Evolutionary conservation across 208 protist genomes (phyloP).

Genomic region (Sergeia podlipaevii): DNA sequence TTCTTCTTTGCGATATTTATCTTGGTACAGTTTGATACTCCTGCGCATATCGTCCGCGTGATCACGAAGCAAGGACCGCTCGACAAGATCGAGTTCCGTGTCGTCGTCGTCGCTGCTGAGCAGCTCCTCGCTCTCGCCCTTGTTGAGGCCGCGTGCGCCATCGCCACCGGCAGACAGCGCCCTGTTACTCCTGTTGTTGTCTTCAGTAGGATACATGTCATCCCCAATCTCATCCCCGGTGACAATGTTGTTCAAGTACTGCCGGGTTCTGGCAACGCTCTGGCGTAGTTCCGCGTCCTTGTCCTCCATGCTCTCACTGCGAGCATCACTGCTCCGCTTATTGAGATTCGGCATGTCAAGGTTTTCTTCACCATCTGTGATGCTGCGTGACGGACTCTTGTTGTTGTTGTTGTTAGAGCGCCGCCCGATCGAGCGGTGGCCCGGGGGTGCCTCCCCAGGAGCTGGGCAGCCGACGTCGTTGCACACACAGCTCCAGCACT

Average conservation of each 20-base stretch:
- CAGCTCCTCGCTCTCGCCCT: no score
- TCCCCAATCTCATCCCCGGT: conserved; percentile 2
- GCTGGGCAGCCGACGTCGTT: conserved; percentile 13
- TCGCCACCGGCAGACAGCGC: no score
- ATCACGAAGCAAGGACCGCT: conserved; percentile 33
- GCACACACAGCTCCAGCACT: conserved; percentile 40
- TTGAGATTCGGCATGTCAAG: no score
- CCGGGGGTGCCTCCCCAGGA: conserved; percentile 1
- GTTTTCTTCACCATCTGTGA: not conserved
- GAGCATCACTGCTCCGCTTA: conserved; percentile 13
- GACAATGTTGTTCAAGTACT: conserved; percentile 18
- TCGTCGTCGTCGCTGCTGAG: conserved; percentile 20
- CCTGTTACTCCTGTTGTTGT: no score
- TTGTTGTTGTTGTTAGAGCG: conserved; percentile 2
- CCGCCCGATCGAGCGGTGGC: not conserved
- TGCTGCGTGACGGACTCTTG: conserved; percentile 1
- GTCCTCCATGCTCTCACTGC: conserved; percentile 8
- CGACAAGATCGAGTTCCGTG: conserved; percentile 19
- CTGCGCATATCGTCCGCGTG: conserved; percentile 16
- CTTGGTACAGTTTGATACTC: no score
- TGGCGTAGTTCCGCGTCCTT: conserved; percentile 23
- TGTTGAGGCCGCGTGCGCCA: no score
- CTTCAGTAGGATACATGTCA: no score
- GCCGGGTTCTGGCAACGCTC: conserved; percentile 33
- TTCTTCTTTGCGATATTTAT: no score